phyloP scores from a whole-genome alignment of 129 eudicot species.

The Erigeron canadensis region DNA sequence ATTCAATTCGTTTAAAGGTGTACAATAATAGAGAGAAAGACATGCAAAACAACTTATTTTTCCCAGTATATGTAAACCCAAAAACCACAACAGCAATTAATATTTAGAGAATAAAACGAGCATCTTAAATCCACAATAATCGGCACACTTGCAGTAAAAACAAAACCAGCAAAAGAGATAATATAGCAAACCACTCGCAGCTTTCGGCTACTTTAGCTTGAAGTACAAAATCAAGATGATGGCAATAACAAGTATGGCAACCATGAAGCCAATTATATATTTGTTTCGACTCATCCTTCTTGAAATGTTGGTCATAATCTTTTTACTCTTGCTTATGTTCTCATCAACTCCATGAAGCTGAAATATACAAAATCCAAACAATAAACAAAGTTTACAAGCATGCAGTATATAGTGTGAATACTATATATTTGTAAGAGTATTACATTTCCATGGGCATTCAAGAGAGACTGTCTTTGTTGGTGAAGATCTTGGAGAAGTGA shows the following conservation, averaged over 20 bases:
- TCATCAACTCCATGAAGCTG: constrained; percentile 79
- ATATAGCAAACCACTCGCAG: background rate
- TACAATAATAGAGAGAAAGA: background rate
- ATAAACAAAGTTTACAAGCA: background rate
- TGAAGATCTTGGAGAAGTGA: constrained; percentile 71
- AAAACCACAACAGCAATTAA: constrained; percentile 21
- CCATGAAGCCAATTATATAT: constrained; percentile 53
- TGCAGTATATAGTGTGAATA: background rate
- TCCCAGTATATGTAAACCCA: constrained; percentile 15
- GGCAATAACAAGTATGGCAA: constrained; percentile 50
- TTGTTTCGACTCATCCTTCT: constrained; percentile 69
- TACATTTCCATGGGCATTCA: constrained; percentile 64
- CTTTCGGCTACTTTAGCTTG: constrained; percentile 44
- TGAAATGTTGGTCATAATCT: constrained; percentile 56
- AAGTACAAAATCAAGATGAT: constrained; percentile 60
- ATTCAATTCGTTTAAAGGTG: background rate
- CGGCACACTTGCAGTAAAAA: constrained; percentile 33
- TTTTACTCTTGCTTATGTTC: constrained; percentile 60
- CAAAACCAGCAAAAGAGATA: constrained; percentile 13
- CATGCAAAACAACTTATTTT: constrained; percentile 24
- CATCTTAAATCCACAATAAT: constrained; percentile 28
- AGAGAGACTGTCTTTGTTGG: constrained; percentile 63
- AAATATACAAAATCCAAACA: constrained; percentile 12
- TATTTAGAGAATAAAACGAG: constrained; percentile 4
- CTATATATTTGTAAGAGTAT: background rate